Conservation (phyloP, 2,329 filamentous ascomycete genomes). For the Trichoderma sp. region DNA sequence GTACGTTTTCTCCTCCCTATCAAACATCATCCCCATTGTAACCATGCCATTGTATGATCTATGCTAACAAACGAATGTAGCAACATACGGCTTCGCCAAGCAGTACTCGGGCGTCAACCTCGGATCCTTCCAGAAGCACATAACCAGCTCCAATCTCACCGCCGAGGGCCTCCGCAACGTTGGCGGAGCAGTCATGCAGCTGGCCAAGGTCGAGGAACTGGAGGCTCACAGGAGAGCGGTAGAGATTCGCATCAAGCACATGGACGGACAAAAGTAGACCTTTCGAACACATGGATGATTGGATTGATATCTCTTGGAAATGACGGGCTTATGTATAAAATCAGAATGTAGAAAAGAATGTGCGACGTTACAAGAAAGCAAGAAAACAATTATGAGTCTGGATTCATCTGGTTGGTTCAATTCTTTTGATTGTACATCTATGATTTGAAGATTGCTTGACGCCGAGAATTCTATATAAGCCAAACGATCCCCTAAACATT, state of each 20-base stretch:
- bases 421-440: not conserved
- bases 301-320: not conserved
- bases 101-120: constrained; percentile 98
- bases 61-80: constrained; percentile 48
- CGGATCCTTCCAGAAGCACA: constrained; percentile 95
- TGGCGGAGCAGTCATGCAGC: constrained; percentile 86
- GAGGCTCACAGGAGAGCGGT: constrained; percentile 92
- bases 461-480: constrained; percentile 8
- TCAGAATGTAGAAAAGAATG: not conserved
- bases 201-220: constrained; percentile 90
- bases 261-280: constrained; percentile 42
- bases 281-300: too few relatives aligned
- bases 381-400: constrained; percentile 4
- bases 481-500: not conserved
- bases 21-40: not conserved
- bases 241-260: constrained; percentile 71
- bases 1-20: constrained; percentile 62
- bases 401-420: not conserved
- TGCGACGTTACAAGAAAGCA: not conserved
- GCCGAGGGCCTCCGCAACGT: constrained; percentile 83
- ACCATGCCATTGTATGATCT: not conserved
- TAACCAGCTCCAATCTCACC: constrained; percentile 90
- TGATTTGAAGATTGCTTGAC: constrained; percentile 20
- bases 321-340: constrained; percentile 7
- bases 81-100: constrained; percentile 96